phyloP scores from a whole-genome alignment of 176 grass and related monocot genomes.

The Areca catechu region DNA sequence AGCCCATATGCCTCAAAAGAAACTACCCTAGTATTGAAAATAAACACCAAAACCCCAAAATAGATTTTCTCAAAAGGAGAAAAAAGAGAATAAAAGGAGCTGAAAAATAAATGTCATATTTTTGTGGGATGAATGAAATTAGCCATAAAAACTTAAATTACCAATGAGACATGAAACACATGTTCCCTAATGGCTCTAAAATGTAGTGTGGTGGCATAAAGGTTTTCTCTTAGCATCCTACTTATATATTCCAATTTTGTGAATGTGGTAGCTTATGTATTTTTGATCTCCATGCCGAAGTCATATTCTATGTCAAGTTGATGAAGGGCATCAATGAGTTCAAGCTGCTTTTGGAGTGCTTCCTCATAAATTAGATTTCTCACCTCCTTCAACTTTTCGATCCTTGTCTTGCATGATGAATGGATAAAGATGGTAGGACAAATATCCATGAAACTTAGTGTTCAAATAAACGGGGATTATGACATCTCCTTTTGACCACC shows the following conservation, averaged over 20 bases:
- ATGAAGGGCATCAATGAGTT: slow-evolving; percentile 26
- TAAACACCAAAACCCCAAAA: no score
- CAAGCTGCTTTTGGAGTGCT: not conserved
- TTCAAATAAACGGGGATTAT: no score
- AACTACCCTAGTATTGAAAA: no score
- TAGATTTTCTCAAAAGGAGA: no score
- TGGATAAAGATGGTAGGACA: no score
- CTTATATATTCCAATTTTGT: not conserved
- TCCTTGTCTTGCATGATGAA: no score
- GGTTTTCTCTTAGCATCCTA: slow-evolving; percentile 2
- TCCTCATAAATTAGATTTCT: slow-evolving; percentile 9
- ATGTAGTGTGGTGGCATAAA: slow-evolving; percentile 16
- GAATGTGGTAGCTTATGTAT: not conserved
- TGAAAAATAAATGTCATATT: no score
- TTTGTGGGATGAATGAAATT: no score
- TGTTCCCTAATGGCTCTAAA: slow-evolving; percentile 34
- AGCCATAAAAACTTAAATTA: not conserved
- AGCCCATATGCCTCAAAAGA: no score
- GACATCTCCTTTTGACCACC: no score
- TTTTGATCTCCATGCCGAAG: slow-evolving; percentile 31
- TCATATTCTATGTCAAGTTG: slow-evolving; percentile 34
- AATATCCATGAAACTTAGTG: no score
- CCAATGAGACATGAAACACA: slow-evolving; percentile 25
- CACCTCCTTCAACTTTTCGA: slow-evolving; percentile 11
- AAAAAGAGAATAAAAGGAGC: no score